These are phyloP conservation scores for Pseudogymnoascus verrucosus DNA, from an alignment of 2,329 filamentous ascomycete genomes.

Conservation along the genomic window DNA sequence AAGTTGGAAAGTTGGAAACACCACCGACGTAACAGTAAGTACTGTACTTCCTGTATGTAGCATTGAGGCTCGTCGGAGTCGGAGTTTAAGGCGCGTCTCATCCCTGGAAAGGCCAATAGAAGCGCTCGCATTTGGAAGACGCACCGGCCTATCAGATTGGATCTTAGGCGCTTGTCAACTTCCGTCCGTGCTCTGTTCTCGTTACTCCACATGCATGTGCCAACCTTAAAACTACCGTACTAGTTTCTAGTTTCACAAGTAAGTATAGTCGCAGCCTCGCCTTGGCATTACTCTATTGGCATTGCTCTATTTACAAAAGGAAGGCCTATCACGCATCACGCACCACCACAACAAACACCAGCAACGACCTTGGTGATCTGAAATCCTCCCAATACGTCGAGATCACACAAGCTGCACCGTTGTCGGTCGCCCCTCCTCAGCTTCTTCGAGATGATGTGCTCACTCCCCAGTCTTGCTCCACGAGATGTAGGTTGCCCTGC, in stretches of 20 bases:
- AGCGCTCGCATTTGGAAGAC: not conserved
- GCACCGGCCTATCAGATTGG: not conserved
- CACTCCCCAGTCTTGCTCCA: slow-evolving; percentile 59
- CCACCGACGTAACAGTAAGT: not conserved
- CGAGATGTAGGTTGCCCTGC: slow-evolving; percentile 38
- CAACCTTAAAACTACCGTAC: not conserved
- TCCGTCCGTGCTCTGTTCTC: not conserved
- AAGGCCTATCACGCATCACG: not conserved
- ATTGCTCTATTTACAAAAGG: not conserved
- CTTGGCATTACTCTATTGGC: slow-evolving; percentile 1
- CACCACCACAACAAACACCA: not conserved
- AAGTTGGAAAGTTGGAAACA: slow-evolving; percentile 1
- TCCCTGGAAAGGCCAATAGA: not conserved
- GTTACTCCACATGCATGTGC: slow-evolving; percentile 5
- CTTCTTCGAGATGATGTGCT: slow-evolving; percentile 44
- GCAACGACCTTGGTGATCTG: not conserved
- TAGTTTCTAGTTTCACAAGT: not conserved
- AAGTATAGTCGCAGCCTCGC: not conserved
- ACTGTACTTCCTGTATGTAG: not conserved
- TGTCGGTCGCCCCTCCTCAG: not conserved
- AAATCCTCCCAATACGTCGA: not conserved
- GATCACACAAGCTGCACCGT: not conserved
- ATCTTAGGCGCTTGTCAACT: not conserved
- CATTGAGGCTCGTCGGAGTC: slow-evolving; percentile 3
- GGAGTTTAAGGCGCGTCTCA: not conserved